Percentiles rank a stretch among this genome's conserved stretches.
phyloP scores from a whole-genome alignment of 345 rosid species.

The Punica granatum region DNA sequence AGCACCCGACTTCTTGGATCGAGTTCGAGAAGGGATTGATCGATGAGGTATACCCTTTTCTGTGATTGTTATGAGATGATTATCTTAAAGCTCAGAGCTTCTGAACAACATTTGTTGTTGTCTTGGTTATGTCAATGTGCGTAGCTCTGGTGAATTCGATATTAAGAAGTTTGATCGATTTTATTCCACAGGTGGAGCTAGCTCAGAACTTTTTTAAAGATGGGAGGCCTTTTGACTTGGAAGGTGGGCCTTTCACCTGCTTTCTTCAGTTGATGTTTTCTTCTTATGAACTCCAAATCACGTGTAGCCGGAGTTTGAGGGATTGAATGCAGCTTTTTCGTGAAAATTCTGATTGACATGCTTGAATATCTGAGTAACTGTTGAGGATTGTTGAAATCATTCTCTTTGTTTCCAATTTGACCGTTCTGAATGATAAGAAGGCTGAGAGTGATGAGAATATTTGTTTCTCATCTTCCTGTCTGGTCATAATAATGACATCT shows the following conservation, averaged over 20 bases:
- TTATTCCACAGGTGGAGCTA: conserved; percentile 31
- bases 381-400: too few species aligned
- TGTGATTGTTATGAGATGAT: neutral
- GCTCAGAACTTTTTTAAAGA: conserved; percentile 73
- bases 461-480: neutral
- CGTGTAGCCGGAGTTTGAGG: too few species aligned
- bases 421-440: too few species aligned
- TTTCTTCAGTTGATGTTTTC: neutral
- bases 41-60: conserved; percentile 49
- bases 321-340: too few species aligned
- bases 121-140: neutral
- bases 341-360: too few species aligned
- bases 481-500: neutral
- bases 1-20: conserved; percentile 85
- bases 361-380: too few species aligned
- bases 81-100: neutral
- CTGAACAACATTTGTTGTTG: neutral
- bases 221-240: conserved; percentile 71
- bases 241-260: conserved; percentile 40
- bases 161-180: neutral
- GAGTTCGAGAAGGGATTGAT: conserved; percentile 84
- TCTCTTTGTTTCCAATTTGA: too few species aligned
- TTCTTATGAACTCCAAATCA: neutral
- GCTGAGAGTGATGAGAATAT: too few species aligned
- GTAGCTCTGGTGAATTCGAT: neutral